phyloP scores from a whole-genome alignment of 2,329 filamentous ascomycete species.

The Calonectria montana region DNA sequence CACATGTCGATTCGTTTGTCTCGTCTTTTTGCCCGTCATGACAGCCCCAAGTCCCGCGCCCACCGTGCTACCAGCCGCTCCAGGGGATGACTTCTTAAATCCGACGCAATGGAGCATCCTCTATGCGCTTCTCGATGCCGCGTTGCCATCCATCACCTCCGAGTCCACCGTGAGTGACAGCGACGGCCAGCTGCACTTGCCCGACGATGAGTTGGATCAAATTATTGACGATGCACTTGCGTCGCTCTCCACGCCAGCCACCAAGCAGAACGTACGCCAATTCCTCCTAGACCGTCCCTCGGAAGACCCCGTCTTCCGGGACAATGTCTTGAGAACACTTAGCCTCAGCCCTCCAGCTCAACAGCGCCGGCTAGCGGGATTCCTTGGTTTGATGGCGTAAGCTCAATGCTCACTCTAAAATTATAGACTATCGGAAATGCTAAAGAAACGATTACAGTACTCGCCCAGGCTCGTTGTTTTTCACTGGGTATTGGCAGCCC shows the following conservation, averaged over 20 bases:
- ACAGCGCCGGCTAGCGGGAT: slow-evolving; percentile 51
- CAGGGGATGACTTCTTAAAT: slow-evolving; percentile 53
- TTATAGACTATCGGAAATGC: background rate
- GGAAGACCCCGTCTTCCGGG: slow-evolving; percentile 63
- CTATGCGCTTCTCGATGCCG: slow-evolving; percentile 66
- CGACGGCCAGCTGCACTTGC: slow-evolving; percentile 56
- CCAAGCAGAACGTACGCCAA: slow-evolving; percentile 58
- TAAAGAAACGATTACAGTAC: slow-evolving; percentile 58
- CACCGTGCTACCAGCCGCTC: slow-evolving; percentile 42
- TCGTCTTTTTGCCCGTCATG: slow-evolving; percentile 22
- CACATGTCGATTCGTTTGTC: slow-evolving; percentile 19
- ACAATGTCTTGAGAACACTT: slow-evolving; percentile 59
- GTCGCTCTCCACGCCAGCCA: slow-evolving; percentile 52
- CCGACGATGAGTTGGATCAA: slow-evolving; percentile 61
- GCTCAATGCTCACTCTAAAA: slow-evolving; percentile 33
- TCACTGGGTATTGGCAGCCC: slow-evolving; percentile 75
- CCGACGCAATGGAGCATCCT: slow-evolving; percentile 65
- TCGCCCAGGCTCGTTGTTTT: slow-evolving; percentile 69
- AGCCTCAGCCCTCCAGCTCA: slow-evolving; percentile 47
- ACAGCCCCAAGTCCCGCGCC: slow-evolving; percentile 34
- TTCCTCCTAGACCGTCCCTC: slow-evolving; percentile 66
- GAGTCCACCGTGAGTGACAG: slow-evolving; percentile 52
- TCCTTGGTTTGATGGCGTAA: slow-evolving; percentile 58
- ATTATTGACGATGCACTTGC: slow-evolving; percentile 53
- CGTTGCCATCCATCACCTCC: slow-evolving; percentile 68